A percentile compares a stretch with the other conserved stretches of the same genome.
Evolutionary conservation across 441 rosid species (phyloP).

Genomic region (Jatropha multifida): DNA sequence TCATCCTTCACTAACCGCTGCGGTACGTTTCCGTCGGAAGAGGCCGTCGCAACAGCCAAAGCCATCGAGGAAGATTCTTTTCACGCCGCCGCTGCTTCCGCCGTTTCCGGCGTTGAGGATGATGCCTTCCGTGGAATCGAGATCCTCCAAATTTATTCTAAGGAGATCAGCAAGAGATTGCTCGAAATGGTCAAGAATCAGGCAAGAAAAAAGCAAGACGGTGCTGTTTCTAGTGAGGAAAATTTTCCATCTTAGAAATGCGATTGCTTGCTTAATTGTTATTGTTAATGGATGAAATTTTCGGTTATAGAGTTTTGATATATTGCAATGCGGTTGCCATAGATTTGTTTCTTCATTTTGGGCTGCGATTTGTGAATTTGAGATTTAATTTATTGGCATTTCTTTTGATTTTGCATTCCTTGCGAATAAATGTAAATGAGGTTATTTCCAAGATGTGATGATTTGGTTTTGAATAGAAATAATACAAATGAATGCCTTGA

Average conservation of each 20-base stretch:
- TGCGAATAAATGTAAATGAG: neutral
- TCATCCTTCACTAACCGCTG: slow-evolving; percentile 61
- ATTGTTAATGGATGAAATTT: neutral
- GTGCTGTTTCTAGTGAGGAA: neutral
- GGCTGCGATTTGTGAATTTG: neutral
- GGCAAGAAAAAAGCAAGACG: neutral
- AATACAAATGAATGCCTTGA: too few relatives aligned
- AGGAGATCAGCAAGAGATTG: slow-evolving; percentile 79
- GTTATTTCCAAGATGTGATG: too few relatives aligned
- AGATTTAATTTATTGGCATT: neutral
- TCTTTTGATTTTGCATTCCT: neutral
- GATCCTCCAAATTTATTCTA: slow-evolving; percentile 66
- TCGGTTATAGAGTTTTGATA: neutral
- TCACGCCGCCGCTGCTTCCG: slow-evolving; percentile 36
- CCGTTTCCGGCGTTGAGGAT: slow-evolving; percentile 41
- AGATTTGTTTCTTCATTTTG: neutral
- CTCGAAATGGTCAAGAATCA: slow-evolving; percentile 50
- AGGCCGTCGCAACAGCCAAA: slow-evolving; percentile 48
- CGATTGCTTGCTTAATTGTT: neutral
- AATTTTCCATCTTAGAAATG: slow-evolving; percentile 1
- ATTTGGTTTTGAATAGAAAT: too few relatives aligned
- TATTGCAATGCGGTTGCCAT: neutral
- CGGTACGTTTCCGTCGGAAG: slow-evolving; percentile 48
- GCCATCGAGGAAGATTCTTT: slow-evolving; percentile 71
- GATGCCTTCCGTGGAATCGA: slow-evolving; percentile 43